These are phyloP conservation scores for Anthoceros angustus DNA, from an alignment of 225 moss, liverwort and hornwort species.

Conservation along the genomic window DNA sequence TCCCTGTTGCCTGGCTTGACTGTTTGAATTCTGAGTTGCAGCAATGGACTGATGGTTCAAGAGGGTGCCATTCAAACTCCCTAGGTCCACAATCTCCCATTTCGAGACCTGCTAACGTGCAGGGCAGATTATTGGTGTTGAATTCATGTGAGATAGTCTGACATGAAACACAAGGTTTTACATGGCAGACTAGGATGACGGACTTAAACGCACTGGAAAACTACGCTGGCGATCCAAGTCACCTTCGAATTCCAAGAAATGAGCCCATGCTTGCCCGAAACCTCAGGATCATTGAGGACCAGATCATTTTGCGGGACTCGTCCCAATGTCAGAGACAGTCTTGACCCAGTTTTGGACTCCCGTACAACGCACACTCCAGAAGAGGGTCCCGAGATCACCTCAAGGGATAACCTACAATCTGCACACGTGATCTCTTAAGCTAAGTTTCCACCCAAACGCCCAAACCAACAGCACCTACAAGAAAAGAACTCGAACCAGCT, in stretches of 20 bases:
- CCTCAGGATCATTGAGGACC: slow-evolving; percentile 68
- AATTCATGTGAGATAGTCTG: neutral
- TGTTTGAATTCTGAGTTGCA: slow-evolving; percentile 44
- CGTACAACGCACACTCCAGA: slow-evolving; percentile 52
- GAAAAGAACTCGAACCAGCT: neutral
- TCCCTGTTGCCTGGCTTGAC: slow-evolving; percentile 49
- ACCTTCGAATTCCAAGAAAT: slow-evolving; percentile 89
- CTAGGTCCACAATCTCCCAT: slow-evolving; percentile 95
- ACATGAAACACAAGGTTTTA: neutral
- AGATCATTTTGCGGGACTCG: slow-evolving; percentile 71
- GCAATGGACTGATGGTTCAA: slow-evolving; percentile 58
- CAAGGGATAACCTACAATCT: slow-evolving; percentile 62
- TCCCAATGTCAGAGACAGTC: slow-evolving; percentile 43
- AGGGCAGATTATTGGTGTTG: neutral
- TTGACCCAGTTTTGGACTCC: slow-evolving; percentile 31
- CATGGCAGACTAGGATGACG: neutral
- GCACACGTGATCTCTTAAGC: neutral
- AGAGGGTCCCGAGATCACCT: slow-evolving; percentile 70
- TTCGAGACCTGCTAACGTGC: slow-evolving; percentile 39
- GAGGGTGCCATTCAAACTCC: slow-evolving; percentile 88
- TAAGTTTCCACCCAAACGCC: neutral
- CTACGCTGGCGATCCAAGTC: neutral
- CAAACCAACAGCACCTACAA: neutral
- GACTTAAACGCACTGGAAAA: too few species aligned
- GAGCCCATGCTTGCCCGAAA: slow-evolving; percentile 77